A percentile compares a stretch with the other conserved stretches of the same genome.
These are phyloP conservation scores for Microstegium vimineum DNA, from an alignment of 176 grass and related monocot species.

Conservation along the genomic window DNA sequence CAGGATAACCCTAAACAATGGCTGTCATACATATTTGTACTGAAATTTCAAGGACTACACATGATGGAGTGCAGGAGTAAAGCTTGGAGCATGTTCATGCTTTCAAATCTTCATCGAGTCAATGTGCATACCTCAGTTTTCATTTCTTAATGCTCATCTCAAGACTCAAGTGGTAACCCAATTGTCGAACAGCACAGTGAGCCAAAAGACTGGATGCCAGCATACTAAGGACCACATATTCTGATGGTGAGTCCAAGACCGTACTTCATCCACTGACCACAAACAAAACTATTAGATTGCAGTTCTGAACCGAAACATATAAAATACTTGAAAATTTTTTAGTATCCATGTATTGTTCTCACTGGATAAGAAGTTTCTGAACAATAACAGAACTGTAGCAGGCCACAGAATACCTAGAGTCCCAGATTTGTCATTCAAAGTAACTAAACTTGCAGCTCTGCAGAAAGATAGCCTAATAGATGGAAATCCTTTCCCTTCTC, in stretches of 20 bases:
- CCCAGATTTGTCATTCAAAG: background rate
- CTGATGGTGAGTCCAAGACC: conserved; percentile 36
- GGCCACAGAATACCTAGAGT: conserved; percentile 7
- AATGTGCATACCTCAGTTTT: conserved; percentile 40
- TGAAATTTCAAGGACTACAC: conserved; percentile 31
- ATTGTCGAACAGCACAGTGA: conserved; percentile 15
- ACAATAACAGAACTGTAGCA: conserved; percentile 13
- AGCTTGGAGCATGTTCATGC: conserved; percentile 36
- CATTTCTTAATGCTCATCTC: conserved; percentile 27
- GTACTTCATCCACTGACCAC: conserved; percentile 20
- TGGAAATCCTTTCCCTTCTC: background rate
- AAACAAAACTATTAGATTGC: conserved; percentile 26
- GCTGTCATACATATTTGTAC: conserved; percentile 24
- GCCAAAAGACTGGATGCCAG: conserved; percentile 9
- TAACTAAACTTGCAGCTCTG: conserved; percentile 5
- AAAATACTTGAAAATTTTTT: background rate
- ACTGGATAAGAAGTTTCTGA: conserved; percentile 19
- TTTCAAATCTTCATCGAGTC: conserved; percentile 27
- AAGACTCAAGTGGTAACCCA: conserved; percentile 36
- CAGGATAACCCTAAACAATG: conserved; percentile 4
- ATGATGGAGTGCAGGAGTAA: conserved; percentile 13
- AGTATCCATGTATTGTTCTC: conserved; percentile 9
- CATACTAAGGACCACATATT: conserved; percentile 33
- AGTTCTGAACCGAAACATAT: background rate
- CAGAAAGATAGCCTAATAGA: background rate